Base-by-base conservation (phyloP, 495 filamentous ascomycete species). In the Articulospora tetracladia region DNA sequence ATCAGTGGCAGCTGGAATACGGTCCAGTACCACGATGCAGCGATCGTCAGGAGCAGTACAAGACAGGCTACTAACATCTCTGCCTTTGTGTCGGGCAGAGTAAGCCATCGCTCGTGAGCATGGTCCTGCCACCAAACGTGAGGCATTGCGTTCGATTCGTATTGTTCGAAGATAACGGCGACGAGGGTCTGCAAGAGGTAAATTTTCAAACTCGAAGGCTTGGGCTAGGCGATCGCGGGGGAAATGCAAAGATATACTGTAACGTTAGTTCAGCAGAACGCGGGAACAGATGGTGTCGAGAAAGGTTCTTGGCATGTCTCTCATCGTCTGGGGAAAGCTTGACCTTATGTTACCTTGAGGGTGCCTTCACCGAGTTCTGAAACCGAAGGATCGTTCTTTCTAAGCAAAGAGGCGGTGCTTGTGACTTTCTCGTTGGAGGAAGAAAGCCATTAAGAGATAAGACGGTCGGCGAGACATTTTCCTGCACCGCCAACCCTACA, bases 361-460 rank as follows among this genome's bases (percentile, higher is more conserved):
- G 7, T 48, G 7, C 44, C 44, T 48, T 48, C 44, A 23, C 17
- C 44, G 44, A 48, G 44, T 48, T 48, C 22, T 48, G 8, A 48
- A 48, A 8, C 44, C 6, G 44, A 10, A 48, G 44, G 44, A 48
- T 48, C 44, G 44, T 48, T 48, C 44, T 48, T 48, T 48, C 19
- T 48, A n/a, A 48, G 7, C 44, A 20, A 48, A 48, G 44, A 48
- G 44, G 44, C 17, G 15, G 44, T 48, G 44, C 44, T 48, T 48
- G 44, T 48, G 15, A 48, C 44, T 48, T 48, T 48, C 44, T 48
- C n/a, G 44, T 48, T 48, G 44, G 44, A 48, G 44, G 44, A 48
- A 48, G 44, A 48, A 48, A 48, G 44, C 44, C 44, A 48, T 48
- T 48, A 48, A 48, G 15, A 6, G 44, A 48, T 8, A 48, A 48